Base-by-base conservation (phyloP, 1,284 basidiomycete species). In the Ustilago tritici region DNA sequence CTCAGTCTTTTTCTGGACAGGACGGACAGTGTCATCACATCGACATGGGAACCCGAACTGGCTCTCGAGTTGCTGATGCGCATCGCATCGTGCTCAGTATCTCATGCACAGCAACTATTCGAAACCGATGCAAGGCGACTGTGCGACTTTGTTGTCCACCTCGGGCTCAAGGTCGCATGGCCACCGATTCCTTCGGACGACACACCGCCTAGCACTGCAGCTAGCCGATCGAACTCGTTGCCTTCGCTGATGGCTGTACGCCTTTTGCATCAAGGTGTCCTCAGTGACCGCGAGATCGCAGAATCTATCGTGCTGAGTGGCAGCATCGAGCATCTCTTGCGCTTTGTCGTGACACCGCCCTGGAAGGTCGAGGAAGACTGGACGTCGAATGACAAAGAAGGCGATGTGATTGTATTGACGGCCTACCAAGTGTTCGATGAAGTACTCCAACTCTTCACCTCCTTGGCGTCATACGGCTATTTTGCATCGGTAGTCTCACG, bases 401-500 rank as follows among this genome's bases (percentile, higher is more conserved):
- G 88, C 0, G 89, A 89, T 61, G 84, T 88, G 0, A 74, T 80
- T 8, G 72, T 87, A 0, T 87, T 91, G 2, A 35, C 49, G 8
- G 65, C 62, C 6, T 74, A 78, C 36, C 71, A 74, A 35, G 49
- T 71, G 34, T 78, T 68, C 49, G 61, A 70, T 54, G 61, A 61
- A 17, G 61, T 74, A 19, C 68, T 97, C n/a, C 88, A 87, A 1
- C 87, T 95, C 11, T 95, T 93, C 86, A 82, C 88, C 0, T 84
- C 87, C 0, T 88, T 97, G 4, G 93, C 91, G 0, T 88, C 89
- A 2, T 98, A 96, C 78, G 95, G 95, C 0, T 83, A 95, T 3
- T 92, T 90, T 2, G 91, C 90, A 0, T 91, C 92, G 1, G 87
- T 90, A 23, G 88, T 89, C 40, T 89, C 89, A 14, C 88, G 81